A percentile compares a stretch with the other conserved stretches of the same genome.
These are phyloP conservation scores for Didymella segeticola DNA, from an alignment of 2,329 filamentous ascomycete genomes.

Conservation along the genomic window DNA sequence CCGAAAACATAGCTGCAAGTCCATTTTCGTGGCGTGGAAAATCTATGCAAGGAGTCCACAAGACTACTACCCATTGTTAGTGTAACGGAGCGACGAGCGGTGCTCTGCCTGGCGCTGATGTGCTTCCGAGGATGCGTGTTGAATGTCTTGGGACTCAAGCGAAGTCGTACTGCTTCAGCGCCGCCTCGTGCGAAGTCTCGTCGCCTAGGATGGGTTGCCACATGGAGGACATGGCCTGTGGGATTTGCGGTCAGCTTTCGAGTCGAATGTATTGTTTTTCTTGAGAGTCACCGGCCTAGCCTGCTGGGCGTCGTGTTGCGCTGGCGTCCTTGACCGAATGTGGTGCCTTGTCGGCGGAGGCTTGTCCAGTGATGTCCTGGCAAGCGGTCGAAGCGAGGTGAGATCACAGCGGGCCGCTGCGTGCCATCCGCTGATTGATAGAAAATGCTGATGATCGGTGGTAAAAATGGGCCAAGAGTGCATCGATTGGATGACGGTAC, in stretches of 20 bases:
- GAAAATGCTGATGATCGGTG: background rate
- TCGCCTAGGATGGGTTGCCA: background rate
- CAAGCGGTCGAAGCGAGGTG: slow-evolving; percentile 5
- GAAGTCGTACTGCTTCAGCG: slow-evolving; percentile 9
- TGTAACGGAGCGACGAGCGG: slow-evolving; percentile 2
- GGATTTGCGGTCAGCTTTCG: slow-evolving; percentile 1
- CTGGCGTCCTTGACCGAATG: background rate
- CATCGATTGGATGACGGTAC: background rate
- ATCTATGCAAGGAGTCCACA: slow-evolving; percentile 4
- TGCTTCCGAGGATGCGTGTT: slow-evolving; percentile 1
- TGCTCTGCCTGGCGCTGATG: background rate
- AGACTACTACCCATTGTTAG: background rate
- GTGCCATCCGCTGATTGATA: background rate
- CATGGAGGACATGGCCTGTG: background rate
- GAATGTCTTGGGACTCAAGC: slow-evolving; percentile 3
- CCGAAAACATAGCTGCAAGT: slow-evolving; percentile 13
- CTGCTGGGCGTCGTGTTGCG: background rate
- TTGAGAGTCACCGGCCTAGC: background rate
- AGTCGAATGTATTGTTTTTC: background rate
- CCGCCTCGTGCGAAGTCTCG: slow-evolving; percentile 4
- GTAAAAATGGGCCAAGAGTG: background rate
- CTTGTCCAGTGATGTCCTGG: slow-evolving; percentile 5
- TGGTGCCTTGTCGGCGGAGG: background rate
- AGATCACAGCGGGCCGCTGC: slow-evolving; percentile 14
- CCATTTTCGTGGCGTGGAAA: slow-evolving; percentile 2